Percentiles rank a stretch among this genome's conserved stretches.
Conservation (phyloP, 2,329 filamentous ascomycete genomes). For the Ophiobolus disseminans region DNA sequence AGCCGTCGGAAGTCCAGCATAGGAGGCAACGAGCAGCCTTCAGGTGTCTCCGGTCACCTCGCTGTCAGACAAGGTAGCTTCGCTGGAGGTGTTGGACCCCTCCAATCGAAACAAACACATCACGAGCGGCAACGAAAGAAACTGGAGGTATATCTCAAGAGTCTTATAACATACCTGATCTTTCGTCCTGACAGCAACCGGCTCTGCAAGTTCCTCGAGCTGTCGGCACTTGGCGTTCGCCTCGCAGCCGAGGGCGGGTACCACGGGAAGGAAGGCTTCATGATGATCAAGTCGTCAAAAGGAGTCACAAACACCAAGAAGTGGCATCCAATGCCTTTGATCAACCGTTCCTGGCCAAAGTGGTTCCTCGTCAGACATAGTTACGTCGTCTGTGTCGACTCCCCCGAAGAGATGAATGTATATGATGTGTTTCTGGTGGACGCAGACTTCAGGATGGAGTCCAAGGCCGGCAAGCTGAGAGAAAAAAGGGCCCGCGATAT, state of each 20-base stretch:
- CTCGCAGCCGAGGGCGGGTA: slow-evolving; percentile 95
- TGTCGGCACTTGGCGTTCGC: slow-evolving; percentile 91
- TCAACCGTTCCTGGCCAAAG: slow-evolving; percentile 84
- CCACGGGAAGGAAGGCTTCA: slow-evolving; percentile 94
- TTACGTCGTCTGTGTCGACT: slow-evolving; percentile 98
- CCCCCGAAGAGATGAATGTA: slow-evolving; percentile 97
- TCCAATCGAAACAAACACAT: slow-evolving; percentile 64
- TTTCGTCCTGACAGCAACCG: slow-evolving; percentile 96
- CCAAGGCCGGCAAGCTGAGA: slow-evolving; percentile 64
- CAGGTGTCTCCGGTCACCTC: slow-evolving; percentile 28
- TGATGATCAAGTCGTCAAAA: slow-evolving; percentile 90
- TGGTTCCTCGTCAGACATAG: slow-evolving; percentile 99
- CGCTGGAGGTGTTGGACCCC: slow-evolving; percentile 44
- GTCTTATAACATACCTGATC: slow-evolving; percentile 95
- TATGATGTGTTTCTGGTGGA: slow-evolving; percentile 99
- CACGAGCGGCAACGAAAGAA: slow-evolving; percentile 82
- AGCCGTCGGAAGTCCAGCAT: slow-evolving; percentile 67
- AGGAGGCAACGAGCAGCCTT: slow-evolving; percentile 36
- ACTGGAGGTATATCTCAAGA: slow-evolving; percentile 87
- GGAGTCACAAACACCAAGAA: slow-evolving; percentile 85
- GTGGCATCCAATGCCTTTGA: slow-evolving; percentile 78
- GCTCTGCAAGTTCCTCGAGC: slow-evolving; percentile 91
- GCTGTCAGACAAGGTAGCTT: slow-evolving; percentile 50
- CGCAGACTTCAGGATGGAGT: slow-evolving; percentile 80
- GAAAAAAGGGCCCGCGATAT: slow-evolving; percentile 67